Conservation (phyloP, 768 basidiomycete species). For the Podaxis sp. region DNA sequence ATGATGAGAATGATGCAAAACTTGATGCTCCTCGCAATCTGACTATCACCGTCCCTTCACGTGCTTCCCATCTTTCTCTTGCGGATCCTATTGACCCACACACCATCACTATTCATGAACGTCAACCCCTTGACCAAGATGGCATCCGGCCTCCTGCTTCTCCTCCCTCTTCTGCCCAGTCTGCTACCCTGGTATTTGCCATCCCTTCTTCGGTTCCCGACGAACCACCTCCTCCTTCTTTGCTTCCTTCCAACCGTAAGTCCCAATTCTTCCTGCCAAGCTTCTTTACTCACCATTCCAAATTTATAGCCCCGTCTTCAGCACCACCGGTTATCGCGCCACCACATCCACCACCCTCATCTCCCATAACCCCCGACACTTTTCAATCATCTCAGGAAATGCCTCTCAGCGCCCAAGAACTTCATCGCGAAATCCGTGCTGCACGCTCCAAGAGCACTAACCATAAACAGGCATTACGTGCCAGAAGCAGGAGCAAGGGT, state of each 20-base stretch:
- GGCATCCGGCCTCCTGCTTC: constrained; percentile 6
- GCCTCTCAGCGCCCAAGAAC: constrained; percentile 1
- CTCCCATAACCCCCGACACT: not conserved
- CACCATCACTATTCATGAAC: not conserved
- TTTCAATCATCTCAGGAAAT: constrained; percentile 2
- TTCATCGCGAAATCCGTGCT: constrained; percentile 2
- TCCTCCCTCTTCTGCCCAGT: not conserved
- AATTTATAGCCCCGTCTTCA: not conserved
- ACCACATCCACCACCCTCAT: not conserved
- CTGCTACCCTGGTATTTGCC: not conserved
- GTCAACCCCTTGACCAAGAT: constrained; percentile 11
- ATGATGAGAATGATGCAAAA: constrained; percentile 18
- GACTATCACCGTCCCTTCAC: constrained; percentile 11
- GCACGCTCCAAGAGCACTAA: constrained; percentile 4
- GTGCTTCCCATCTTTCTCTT: constrained; percentile 20
- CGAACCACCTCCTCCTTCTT: not conserved
- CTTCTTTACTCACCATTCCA: not conserved
- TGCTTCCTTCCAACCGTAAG: not conserved
- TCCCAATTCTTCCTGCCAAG: not conserved
- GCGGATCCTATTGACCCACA: constrained; percentile 31
- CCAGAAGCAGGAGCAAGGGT: constrained; percentile 7
- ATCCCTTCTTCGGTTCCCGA: not conserved
- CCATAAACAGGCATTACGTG: constrained; percentile 4
- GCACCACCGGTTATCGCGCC: not conserved
- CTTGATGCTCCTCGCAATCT: constrained; percentile 5